Base-by-base conservation (phyloP, 2,329 filamentous ascomycete species). In the Mycogone perniciosa region DNA sequence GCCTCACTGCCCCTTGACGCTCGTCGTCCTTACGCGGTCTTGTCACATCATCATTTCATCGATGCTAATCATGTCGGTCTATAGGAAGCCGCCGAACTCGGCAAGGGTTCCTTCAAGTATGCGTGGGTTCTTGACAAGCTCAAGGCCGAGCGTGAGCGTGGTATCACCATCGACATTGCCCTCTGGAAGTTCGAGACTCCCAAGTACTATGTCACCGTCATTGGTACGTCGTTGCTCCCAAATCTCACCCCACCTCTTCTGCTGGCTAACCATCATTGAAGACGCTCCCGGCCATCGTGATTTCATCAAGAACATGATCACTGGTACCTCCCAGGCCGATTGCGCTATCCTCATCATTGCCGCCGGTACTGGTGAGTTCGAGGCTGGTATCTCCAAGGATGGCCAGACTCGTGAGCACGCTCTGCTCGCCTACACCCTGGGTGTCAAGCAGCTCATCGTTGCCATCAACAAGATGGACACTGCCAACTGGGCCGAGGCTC, bases 231-330 rank as follows among this genome's bases (percentile, higher is more conserved):
- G 8, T 1, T 1, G 9, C 20, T 43, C 13, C 7, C 9, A 5
- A 11, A 7, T 38, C 35, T 38, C 35, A 38, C 20, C 35, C 20
- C 35, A n/a, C n/a, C 35, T 11, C 10, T 29, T 42, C 7, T 43
- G 9, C 40, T 26, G 9, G n/a, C 29, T 27, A 8, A 6, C 5
- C 11, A 10, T 30, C n/a, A 37, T 11, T 1, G 11, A 63, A 87
- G 89, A 99, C 72, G 93, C 93, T 76, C 93, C 93, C 71, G 93
- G 93, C 80, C 93, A 99, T 81, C 92, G 93, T 93, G 93, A 99
- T 75, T 99, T 97, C 85, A 97, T 99, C 89, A 99, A 99, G 92
- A 99, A 97, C 91, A 99, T 99, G 93, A 99, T 99, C 78, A 97
- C 93, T 87, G 93, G 93, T 91, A 97, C 93, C 73, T 99, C 93